Conservation (phyloP, 148 eudicot genomes). For the Silene conica region DNA sequence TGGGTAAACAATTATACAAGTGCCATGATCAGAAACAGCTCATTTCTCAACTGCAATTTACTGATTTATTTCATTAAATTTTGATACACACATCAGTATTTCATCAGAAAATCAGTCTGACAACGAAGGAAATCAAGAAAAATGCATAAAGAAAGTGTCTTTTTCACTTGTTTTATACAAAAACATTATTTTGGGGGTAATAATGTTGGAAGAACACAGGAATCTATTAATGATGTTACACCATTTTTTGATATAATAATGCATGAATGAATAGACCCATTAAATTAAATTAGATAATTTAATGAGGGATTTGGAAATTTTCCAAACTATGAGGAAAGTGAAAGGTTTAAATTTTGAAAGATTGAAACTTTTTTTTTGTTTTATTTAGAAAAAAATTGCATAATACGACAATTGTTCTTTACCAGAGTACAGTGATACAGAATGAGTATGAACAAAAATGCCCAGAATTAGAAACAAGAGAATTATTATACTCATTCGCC, state of each 20-base stretch:
- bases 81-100: neutral
- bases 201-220: neutral
- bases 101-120: slow-evolving; percentile 6
- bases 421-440: neutral
- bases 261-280: neutral
- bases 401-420: neutral
- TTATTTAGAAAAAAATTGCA: neutral
- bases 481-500: neutral
- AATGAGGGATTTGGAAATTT: slow-evolving; percentile 2
- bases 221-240: neutral
- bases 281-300: neutral
- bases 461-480: neutral
- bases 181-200: neutral
- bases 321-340: slow-evolving; percentile 7
- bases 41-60: neutral
- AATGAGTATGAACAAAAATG: neutral
- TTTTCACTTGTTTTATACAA: slow-evolving; percentile 3
- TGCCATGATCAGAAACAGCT: neutral
- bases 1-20: slow-evolving; percentile 12
- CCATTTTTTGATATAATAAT: neutral
- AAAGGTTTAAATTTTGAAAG: neutral
- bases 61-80: neutral
- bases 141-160: neutral
- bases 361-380: neutral
- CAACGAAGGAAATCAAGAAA: neutral